Evolutionary conservation across 176 grass and related monocot genomes (phyloP).

Genomic region (Dendrocalamus sinicus): DNA sequence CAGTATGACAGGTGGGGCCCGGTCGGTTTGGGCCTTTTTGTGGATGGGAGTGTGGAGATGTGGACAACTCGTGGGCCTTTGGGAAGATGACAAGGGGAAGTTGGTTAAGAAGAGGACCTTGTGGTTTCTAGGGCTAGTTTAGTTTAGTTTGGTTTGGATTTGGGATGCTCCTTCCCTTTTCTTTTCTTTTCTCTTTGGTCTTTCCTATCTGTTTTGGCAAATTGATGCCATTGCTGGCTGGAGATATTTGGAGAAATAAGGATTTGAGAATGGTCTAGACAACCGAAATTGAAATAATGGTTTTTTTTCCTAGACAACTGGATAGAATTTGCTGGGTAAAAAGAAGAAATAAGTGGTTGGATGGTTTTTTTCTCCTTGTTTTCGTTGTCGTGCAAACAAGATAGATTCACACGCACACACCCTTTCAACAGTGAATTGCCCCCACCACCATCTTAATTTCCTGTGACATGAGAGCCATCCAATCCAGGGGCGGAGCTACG

Average conservation of each 20-base stretch:
- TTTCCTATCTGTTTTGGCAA: slow-evolving; percentile 1
- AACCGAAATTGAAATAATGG: background rate
- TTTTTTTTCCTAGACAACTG: background rate
- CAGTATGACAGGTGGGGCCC: no score
- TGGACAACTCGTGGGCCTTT: slow-evolving; percentile 43
- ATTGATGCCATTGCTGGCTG: slow-evolving; percentile 15
- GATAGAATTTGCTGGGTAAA: background rate
- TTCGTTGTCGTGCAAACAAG: no score
- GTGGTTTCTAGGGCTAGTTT: background rate
- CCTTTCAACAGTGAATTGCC: no score
- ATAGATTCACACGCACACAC: no score
- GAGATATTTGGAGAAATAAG: background rate
- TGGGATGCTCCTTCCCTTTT: background rate
- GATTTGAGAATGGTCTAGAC: background rate
- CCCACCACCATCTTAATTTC: no score
- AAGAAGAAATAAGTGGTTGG: no score
- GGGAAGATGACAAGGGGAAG: slow-evolving; percentile 33
- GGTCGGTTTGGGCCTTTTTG: slow-evolving; percentile 41
- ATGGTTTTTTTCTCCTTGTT: no score
- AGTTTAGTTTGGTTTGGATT: background rate
- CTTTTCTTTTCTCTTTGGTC: background rate
- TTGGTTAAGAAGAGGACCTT: slow-evolving; percentile 19
- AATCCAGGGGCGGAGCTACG: no score
- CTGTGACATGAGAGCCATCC: no score
- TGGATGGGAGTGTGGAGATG: slow-evolving; percentile 42